Base-by-base conservation (phyloP, 1,284 basidiomycete species). In the Lignosus rhinocerotis region DNA sequence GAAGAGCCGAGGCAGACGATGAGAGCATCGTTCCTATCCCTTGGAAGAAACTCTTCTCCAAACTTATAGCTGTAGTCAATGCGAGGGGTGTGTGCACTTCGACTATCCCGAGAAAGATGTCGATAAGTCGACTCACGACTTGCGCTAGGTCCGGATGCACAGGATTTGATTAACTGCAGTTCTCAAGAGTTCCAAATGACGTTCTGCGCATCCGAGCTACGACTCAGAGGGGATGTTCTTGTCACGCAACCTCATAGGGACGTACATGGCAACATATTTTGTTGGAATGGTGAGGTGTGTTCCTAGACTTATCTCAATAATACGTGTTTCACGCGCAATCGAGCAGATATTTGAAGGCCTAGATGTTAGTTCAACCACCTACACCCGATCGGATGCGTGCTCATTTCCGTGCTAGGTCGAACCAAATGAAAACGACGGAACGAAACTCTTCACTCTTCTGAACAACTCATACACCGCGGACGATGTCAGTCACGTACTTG, bases 261-360 rank as follows among this genome's bases (percentile, higher is more conserved):
- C 53, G 71, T 73, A 12, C 66, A 72, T 12, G 85, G 82, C 3
- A 83, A 89, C 61, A 72, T 93, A 2, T 73, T 96, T 17, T 94
- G 90, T 64, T 96, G 92, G 92, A 96, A 96, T 70, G 94, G 94
- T 58, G 94, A 96, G 79, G 92, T 90, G 65, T 62, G 80, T 75
- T 21, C 50, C 1, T 12, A 38, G 6, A 38, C 6, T 19, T 7
- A 36, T 51, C 30, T 43, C 48, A 30, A 59, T 38, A 25, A 43
- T 1, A 30, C 31, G 12, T 17, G 8, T 17, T 17, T 17, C 11
- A 16, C 3, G 9, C 30, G 31, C 1, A 19, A 41, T 30, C 16
- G 44, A 3, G 50, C 58, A 90, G 92, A 79, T 94, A 34, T 94
- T 96, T 62, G 84, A 88, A 62, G 93, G 92, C 3, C 64, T 93